Evolutionary conservation across 352 stramenopile species (phyloP).

Genomic region (Plasmopara halstedii): DNA sequence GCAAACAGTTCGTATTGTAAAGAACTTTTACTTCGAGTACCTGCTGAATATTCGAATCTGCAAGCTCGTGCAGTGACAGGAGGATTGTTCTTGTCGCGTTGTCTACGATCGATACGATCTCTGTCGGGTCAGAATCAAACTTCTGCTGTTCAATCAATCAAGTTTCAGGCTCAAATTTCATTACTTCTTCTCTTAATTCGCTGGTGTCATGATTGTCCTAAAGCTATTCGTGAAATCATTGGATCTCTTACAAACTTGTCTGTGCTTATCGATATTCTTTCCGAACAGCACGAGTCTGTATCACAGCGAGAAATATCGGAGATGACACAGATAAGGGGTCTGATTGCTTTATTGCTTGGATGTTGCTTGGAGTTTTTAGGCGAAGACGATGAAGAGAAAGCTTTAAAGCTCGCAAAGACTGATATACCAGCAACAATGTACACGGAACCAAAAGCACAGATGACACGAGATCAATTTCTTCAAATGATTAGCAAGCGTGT

Average conservation of each 20-base stretch:
- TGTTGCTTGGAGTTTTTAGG: constrained; percentile 51
- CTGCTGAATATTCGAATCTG: constrained; percentile 32
- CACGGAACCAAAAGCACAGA: constrained; percentile 14
- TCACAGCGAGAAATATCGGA: constrained; percentile 14
- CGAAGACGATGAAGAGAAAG: constrained; percentile 23
- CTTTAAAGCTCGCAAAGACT: constrained; percentile 15
- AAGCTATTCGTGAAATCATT: constrained; percentile 49
- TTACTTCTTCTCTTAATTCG: constrained; percentile 46
- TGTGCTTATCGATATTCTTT: constrained; percentile 36
- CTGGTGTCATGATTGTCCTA: constrained; percentile 52
- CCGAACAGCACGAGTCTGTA: background rate
- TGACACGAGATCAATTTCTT: constrained; percentile 56
- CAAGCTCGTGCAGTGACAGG: constrained; percentile 45
- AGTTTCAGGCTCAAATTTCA: constrained; percentile 51
- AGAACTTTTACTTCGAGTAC: constrained; percentile 58
- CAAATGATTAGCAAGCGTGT: constrained; percentile 59
- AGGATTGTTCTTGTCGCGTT: constrained; percentile 56
- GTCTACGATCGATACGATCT: constrained; percentile 32
- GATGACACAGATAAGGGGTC: constrained; percentile 28
- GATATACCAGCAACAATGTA: constrained; percentile 3
- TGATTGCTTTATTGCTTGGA: constrained; percentile 46
- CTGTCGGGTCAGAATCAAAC: constrained; percentile 1
- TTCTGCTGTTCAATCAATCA: constrained; percentile 17
- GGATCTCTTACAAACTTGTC: constrained; percentile 52
- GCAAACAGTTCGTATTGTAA: constrained; percentile 52